phyloP scores from a whole-genome alignment of 768 basidiomycete genomes.

The Tubosaeta brunneosetosa region DNA sequence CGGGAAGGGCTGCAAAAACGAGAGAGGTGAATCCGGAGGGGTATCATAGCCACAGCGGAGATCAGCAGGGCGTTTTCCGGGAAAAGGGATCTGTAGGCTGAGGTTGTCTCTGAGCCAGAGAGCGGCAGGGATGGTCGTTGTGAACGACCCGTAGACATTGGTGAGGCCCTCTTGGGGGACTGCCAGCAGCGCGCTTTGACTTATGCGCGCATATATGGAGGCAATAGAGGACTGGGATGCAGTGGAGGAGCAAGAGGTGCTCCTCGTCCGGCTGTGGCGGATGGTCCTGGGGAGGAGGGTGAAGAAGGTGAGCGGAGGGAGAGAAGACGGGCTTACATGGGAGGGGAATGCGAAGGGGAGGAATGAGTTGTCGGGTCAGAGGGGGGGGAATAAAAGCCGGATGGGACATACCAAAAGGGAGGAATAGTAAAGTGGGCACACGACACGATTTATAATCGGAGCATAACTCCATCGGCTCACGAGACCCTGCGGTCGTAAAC shows the following conservation, averaged over 20 bases:
- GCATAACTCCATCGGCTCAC: conserved; percentile 3
- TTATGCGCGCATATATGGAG: conserved; percentile 22
- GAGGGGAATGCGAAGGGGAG: too few species aligned
- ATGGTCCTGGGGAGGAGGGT: neutral
- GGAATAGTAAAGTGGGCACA: conserved; percentile 14
- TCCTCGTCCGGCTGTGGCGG: conserved; percentile 14
- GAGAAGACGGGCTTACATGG: neutral
- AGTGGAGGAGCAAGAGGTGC: conserved; percentile 20
- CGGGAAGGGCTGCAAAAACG: conserved; percentile 13
- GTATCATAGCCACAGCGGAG: conserved; percentile 18
- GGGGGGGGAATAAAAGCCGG: neutral
- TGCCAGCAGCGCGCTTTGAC: conserved; percentile 19
- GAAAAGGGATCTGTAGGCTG: conserved; percentile 9
- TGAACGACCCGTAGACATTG: conserved; percentile 37
- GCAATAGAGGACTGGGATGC: conserved; percentile 23
- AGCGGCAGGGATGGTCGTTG: conserved; percentile 34
- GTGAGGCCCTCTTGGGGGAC: conserved; percentile 22
- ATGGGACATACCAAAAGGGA: conserved; percentile 1
- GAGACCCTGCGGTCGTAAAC: conserved; percentile 12
- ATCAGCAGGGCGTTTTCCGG: conserved; percentile 2
- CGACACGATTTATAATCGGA: conserved; percentile 24
- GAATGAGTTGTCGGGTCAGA: too few species aligned
- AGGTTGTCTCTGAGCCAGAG: conserved; percentile 26
- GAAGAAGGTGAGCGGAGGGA: neutral
- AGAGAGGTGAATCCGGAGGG: conserved; percentile 28